Percentiles rank a stretch among this genome's conserved stretches.
These are phyloP conservation scores for Zymoseptoria passerinii DNA, from an alignment of 2,329 filamentous ascomycete genomes.

Conservation along the genomic window DNA sequence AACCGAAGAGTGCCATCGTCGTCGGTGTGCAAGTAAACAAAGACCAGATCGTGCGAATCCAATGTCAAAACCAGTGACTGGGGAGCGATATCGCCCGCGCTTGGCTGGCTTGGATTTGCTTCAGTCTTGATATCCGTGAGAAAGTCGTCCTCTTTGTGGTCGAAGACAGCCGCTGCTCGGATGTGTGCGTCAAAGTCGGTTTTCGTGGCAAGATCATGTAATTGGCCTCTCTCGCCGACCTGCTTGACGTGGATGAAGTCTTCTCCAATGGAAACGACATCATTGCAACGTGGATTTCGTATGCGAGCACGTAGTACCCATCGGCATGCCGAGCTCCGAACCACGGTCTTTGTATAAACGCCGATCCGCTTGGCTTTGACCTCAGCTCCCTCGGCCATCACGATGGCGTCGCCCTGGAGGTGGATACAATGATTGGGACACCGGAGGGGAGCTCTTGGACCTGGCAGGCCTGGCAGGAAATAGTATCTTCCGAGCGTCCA, in stretches of 20 bases:
- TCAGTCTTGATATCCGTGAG: conserved; percentile 21
- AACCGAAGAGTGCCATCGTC: conserved; percentile 49
- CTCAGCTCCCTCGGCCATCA: neutral
- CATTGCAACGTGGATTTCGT: conserved; percentile 60
- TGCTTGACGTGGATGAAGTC: conserved; percentile 75
- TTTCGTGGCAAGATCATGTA: conserved; percentile 70
- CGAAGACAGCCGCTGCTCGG: conserved; percentile 68
- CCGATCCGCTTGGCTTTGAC: conserved; percentile 40
- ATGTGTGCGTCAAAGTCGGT: conserved; percentile 72
- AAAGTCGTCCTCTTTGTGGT: conserved; percentile 27
- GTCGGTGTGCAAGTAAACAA: conserved; percentile 56
- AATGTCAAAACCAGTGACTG: conserved; percentile 73
- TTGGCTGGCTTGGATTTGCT: conserved; percentile 8
- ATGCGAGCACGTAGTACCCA: conserved; percentile 75
- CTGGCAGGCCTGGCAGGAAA: no score
- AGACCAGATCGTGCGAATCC: conserved; percentile 63
- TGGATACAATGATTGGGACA: neutral
- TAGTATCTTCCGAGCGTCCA: neutral
- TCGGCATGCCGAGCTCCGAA: conserved; percentile 66
- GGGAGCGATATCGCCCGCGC: conserved; percentile 45
- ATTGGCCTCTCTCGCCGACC: conserved; percentile 49
- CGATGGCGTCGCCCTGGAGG: no score
- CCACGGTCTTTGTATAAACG: conserved; percentile 67
- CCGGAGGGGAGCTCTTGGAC: neutral
- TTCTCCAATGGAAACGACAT: conserved; percentile 81